These are phyloP conservation scores for Fragaria iinumae DNA, from an alignment of 306 rosid genomes.

Conservation along the genomic window DNA sequence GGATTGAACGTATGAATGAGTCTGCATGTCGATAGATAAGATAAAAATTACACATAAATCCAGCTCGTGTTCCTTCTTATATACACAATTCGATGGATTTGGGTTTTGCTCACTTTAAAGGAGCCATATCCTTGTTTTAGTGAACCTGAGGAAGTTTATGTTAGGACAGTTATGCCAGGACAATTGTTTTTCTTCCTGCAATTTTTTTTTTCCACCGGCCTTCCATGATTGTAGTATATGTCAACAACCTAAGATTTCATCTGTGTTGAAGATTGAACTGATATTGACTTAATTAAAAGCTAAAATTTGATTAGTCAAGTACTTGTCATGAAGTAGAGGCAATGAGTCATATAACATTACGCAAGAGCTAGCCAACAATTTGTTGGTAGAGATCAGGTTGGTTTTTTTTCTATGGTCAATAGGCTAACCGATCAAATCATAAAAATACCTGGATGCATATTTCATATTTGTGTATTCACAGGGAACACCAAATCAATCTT, in stretches of 20 bases:
- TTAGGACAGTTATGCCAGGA: not conserved
- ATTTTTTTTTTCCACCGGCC: not conserved
- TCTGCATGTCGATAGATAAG: not conserved
- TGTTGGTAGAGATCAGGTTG: not conserved
- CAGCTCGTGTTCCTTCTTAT: not conserved
- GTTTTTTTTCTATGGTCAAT: not conserved
- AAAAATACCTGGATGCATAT: not conserved
- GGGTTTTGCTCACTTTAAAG: too few relatives aligned
- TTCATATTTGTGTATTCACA: not conserved
- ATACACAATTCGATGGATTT: too few relatives aligned
- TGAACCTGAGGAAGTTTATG: not conserved
- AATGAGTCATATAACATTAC: not conserved
- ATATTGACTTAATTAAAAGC: not conserved
- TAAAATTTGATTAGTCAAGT: not conserved
- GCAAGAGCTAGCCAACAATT: not conserved
- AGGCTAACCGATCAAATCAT: not conserved
- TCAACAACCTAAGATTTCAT: not conserved
- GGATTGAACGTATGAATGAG: not conserved
- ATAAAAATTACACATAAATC: not conserved
- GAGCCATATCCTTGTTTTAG: not conserved
- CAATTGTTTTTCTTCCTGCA: not conserved
- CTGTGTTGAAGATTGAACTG: not conserved
- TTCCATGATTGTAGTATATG: slow-evolving; percentile 3
- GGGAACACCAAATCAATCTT: not conserved
- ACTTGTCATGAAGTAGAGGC: not conserved